phyloP scores from a whole-genome alignment of 2,329 filamentous ascomycete species.

The Hypocrella siamensis region DNA sequence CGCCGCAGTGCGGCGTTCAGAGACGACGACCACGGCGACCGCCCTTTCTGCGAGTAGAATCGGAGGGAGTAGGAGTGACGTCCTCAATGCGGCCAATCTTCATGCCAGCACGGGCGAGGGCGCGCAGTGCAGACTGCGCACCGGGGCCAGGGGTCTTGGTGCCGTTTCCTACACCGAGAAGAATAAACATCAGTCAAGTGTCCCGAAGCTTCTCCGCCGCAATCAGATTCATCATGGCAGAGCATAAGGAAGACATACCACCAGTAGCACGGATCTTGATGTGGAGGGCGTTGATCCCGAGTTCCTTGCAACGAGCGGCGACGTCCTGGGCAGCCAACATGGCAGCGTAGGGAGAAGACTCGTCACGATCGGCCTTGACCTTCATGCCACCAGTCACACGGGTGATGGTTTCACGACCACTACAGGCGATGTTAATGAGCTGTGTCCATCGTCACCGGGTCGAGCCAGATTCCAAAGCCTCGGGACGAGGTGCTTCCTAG shows the following conservation, averaged over 20 bases:
- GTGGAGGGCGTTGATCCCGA: slow-evolving; percentile 80
- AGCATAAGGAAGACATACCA: slow-evolving; percentile 40
- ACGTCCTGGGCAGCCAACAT: slow-evolving; percentile 99
- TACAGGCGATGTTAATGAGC: slow-evolving; percentile 26
- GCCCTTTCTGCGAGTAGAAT: slow-evolving; percentile 99
- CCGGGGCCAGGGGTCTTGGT: slow-evolving; percentile 99
- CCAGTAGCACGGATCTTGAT: slow-evolving; percentile 99
- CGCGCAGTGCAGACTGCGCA: slow-evolving; percentile 97
- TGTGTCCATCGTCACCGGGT: not conserved
- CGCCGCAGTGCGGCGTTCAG: slow-evolving; percentile 34
- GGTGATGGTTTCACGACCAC: slow-evolving; percentile 99
- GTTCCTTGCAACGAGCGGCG: slow-evolving; percentile 65
- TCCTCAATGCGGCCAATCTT: slow-evolving; percentile 99
- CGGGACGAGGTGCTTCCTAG: no score
- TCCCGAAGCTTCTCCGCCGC: not conserved
- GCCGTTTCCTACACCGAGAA: slow-evolving; percentile 58
- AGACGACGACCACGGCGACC: slow-evolving; percentile 99
- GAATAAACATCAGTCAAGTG: no score
- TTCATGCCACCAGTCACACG: slow-evolving; percentile 99
- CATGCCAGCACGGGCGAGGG: slow-evolving; percentile 97
- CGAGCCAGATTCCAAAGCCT: no score
- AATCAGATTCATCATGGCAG: not conserved
- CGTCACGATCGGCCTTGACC: slow-evolving; percentile 99
- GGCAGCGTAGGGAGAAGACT: slow-evolving; percentile 98
- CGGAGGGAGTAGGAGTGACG: slow-evolving; percentile 96